These are phyloP conservation scores for Nemophila menziesii DNA, from an alignment of 257 asterid genomes.

Conservation along the genomic window DNA sequence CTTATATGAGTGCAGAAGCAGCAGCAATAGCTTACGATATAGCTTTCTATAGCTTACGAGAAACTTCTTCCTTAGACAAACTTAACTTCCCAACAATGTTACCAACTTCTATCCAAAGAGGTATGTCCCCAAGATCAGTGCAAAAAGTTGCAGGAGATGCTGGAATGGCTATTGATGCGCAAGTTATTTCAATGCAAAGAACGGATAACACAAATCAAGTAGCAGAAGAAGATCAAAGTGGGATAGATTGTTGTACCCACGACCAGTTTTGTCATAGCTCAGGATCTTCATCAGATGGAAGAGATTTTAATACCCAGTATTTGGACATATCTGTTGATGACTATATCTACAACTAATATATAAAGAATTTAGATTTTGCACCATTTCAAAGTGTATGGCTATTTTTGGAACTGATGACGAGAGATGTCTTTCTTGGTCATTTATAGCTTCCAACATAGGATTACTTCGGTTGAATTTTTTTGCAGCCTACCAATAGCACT, in stretches of 20 bases:
- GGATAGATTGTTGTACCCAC: neutral
- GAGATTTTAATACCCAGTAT: neutral
- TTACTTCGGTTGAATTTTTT: too few species aligned
- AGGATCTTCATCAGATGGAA: neutral
- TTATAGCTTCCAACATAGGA: too few species aligned
- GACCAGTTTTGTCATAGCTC: neutral
- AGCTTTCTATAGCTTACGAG: slow-evolving; percentile 44
- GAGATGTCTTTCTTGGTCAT: too few species aligned
- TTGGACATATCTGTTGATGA: slow-evolving; percentile 52
- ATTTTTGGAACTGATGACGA: too few species aligned
- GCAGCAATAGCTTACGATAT: slow-evolving; percentile 1
- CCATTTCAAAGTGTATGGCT: too few species aligned
- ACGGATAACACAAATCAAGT: neutral
- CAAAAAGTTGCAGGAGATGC: slow-evolving; percentile 87
- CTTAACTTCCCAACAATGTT: slow-evolving; percentile 48
- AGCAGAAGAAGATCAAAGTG: neutral
- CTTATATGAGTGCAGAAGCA: slow-evolving; percentile 9
- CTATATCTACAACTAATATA: too few species aligned
- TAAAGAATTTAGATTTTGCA: too few species aligned
- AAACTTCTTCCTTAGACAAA: slow-evolving; percentile 18
- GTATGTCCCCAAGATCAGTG: slow-evolving; percentile 73
- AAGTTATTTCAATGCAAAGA: slow-evolving; percentile 9
- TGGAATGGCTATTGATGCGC: slow-evolving; percentile 79
- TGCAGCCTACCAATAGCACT: too few species aligned
- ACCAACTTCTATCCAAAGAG: slow-evolving; percentile 38